Conservation (phyloP, 495 filamentous ascomycete genomes). For the Penicillium steckii region DNA sequence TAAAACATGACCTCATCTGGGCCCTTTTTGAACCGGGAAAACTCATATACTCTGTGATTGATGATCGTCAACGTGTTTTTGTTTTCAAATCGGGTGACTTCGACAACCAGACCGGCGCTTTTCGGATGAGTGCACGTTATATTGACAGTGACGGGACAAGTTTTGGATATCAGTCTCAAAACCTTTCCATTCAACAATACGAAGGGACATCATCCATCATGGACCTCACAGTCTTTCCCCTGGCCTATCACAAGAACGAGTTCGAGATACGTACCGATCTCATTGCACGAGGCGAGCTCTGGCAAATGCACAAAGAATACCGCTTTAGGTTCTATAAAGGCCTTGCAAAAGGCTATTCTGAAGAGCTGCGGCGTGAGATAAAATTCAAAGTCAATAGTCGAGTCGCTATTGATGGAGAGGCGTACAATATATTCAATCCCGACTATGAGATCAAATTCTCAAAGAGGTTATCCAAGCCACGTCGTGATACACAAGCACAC, state of each 20-base stretch:
- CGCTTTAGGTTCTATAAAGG: conserved; percentile 63
- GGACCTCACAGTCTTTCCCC: conserved; percentile 52
- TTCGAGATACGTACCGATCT: conserved; percentile 20
- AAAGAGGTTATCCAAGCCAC: no score
- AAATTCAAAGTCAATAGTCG: conserved; percentile 52
- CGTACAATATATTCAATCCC: conserved; percentile 37
- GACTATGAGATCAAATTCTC: conserved; percentile 20
- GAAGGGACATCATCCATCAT: conserved; percentile 54
- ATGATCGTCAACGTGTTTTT: conserved; percentile 37
- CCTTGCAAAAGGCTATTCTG: conserved; percentile 31
- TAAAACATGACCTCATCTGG: conserved; percentile 55
- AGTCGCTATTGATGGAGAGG: conserved; percentile 53
- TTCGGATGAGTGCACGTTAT: not conserved
- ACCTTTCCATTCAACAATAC: conserved; percentile 36
- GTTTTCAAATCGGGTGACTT: conserved; percentile 18
- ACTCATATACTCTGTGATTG: conserved; percentile 32
- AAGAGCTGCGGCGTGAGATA: conserved; percentile 16
- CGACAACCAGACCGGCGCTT: not conserved
- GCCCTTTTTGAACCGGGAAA: conserved; percentile 48
- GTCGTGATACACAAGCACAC: no score
- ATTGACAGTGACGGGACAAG: not conserved
- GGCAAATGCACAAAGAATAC: conserved; percentile 40
- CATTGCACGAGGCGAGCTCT: conserved; percentile 43
- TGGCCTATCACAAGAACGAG: conserved; percentile 50
- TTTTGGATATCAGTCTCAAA: not conserved